Conservation (phyloP, 495 filamentous ascomycete species). For the Astrothelium subdiscretum region DNA sequence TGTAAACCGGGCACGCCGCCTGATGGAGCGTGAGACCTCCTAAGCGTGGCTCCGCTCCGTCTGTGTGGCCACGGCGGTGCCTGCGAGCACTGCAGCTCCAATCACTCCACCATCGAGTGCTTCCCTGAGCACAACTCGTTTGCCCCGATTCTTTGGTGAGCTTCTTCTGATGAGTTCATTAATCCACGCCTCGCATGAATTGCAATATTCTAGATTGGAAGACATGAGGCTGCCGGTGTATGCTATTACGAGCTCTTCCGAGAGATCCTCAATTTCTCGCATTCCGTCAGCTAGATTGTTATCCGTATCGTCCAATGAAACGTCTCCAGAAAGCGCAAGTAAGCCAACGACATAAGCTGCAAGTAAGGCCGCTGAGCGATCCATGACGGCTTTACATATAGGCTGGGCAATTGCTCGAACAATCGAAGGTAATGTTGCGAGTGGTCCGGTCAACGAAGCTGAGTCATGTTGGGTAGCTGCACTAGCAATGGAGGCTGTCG, state of each 20-base stretch:
- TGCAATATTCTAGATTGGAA: constrained; percentile 61
- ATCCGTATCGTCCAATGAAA: constrained; percentile 25
- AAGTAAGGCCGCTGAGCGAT: constrained; percentile 57
- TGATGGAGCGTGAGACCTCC: too few relatives aligned
- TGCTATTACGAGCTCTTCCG: constrained; percentile 57
- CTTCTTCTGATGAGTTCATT: constrained; percentile 51
- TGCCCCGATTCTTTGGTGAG: constrained; percentile 40
- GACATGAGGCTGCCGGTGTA: constrained; percentile 72
- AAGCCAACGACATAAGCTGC: constrained; percentile 61
- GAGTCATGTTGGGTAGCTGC: background rate
- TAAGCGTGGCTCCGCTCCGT: constrained; percentile 22
- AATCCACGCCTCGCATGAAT: constrained; percentile 55
- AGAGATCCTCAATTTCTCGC: background rate
- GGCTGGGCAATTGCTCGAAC: background rate
- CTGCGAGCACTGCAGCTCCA: constrained; percentile 65
- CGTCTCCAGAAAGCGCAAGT: constrained; percentile 53
- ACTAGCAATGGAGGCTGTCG: background rate
- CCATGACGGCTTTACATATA: constrained; percentile 42
- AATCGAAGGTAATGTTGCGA: background rate
- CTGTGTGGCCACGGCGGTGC: constrained; percentile 22
- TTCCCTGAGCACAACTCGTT: constrained; percentile 52
- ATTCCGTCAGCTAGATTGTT: background rate
- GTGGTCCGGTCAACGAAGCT: background rate
- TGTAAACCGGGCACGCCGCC: too few relatives aligned
- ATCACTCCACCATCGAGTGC: constrained; percentile 67